Evolutionary conservation across 169 alveolate genomes (phyloP), one percentile per base, ranked within the genome.

Genomic region (Cystoisospora suis): DNA sequence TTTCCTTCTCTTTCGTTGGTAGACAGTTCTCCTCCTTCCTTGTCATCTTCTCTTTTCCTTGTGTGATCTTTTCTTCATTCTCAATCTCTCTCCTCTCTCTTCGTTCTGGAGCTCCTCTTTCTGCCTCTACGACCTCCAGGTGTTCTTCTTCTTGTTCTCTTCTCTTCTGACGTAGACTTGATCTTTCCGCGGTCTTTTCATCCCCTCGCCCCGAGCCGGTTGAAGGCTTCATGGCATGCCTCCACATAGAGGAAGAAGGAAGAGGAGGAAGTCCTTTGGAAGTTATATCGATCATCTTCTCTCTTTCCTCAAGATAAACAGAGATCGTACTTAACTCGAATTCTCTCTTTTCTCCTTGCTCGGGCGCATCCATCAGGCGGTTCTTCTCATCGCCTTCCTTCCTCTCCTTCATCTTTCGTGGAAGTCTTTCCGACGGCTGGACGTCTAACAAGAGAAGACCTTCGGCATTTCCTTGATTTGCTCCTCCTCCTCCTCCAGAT

Each of bases 401-500:
- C 65, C 23, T 12, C 65, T 53, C 29, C 65, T 53, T 23, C 23
- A 15, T 23, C 23, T 23, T 69, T 20, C 45, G 83, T 53, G 77
- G 77, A n/a, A 65, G 77, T n/a, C 77, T n/a, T 36, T 65, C 77
- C 5, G 77, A 65, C 12, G 77, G 77, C 4, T 27, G 77, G 36
- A 65, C 3, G 6, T 65, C 77, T 1, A n/a, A n/a, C n/a, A n/a
- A n/a, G n/a, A n/a, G n/a, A n/a, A n/a, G n/a, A n/a, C n/a, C n/a
- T n/a, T n/a, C n/a, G n/a, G n/a, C n/a, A n/a, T n/a, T n/a, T n/a
- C n/a, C n/a, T n/a, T n/a, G n/a, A n/a, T n/a, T n/a, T n/a, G n/a
- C n/a, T n/a, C n/a, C n/a, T n/a, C n/a, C n/a, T n/a, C n/a, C n/a
- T n/a, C n/a, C n/a, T n/a, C n/a, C n/a, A n/a, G n/a, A n/a, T n/a